phyloP scores from a whole-genome alignment of 2,329 filamentous ascomycete genomes.

The Pochonia chlamydosporia region DNA sequence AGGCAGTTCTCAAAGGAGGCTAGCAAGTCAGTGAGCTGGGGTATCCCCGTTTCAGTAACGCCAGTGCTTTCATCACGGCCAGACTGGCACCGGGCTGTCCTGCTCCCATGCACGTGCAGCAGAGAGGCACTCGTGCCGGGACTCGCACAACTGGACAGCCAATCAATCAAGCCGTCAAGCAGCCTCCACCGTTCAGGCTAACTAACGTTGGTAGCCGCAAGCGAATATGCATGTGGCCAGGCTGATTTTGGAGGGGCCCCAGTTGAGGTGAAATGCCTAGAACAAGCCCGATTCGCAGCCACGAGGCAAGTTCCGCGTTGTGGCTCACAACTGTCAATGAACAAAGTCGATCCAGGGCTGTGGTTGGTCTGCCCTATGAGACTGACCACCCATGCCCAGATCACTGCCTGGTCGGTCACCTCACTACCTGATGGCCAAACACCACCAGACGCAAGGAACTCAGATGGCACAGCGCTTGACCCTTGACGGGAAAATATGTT shows the following conservation, averaged over 20 bases:
- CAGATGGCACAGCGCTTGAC: too few species aligned
- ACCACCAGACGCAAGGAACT: too few species aligned
- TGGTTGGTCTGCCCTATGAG: constrained; percentile 5
- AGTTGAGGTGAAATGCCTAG: not conserved
- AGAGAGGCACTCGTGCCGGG: too few species aligned
- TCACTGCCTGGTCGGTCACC: too few species aligned
- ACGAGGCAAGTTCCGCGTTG: constrained; percentile 2
- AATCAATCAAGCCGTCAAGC: not conserved
- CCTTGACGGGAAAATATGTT: too few species aligned
- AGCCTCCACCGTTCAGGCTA: constrained; percentile 4
- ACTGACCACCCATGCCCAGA: not conserved
- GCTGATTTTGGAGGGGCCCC: not conserved
- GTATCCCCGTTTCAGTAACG: too few species aligned
- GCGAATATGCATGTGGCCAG: constrained; percentile 6
- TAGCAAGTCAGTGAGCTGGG: not conserved
- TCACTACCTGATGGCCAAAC: too few species aligned
- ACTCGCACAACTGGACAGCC: not conserved
- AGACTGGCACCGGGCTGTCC: too few species aligned
- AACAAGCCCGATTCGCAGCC: not conserved
- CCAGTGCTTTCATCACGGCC: too few species aligned
- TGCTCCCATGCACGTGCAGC: too few species aligned
- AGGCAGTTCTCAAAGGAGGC: not conserved
- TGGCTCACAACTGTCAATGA: not conserved
- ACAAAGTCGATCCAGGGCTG: not conserved
- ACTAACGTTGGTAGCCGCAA: constrained; percentile 11